These are phyloP conservation scores for Solanum paucissectum DNA, from an alignment of 257 asterid genomes.

Conservation along the genomic window DNA sequence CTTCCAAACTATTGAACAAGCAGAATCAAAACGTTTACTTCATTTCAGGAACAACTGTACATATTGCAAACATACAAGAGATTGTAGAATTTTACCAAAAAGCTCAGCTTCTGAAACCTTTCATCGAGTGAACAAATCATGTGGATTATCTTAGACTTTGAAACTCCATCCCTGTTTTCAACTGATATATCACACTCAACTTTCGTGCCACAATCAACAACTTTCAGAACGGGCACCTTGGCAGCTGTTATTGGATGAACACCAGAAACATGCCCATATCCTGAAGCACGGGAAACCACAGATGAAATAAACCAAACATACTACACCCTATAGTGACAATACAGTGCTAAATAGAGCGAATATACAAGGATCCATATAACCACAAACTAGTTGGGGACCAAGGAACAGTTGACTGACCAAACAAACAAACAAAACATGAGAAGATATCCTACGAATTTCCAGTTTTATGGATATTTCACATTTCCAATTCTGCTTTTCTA, in stretches of 20 bases:
- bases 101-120: conserved; percentile 81
- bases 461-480: too few relatives aligned
- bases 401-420: background rate
- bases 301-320: conserved; percentile 1
- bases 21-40: background rate
- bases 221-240: conserved; percentile 87
- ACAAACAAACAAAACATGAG: too few relatives aligned
- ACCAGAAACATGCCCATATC: conserved; percentile 70
- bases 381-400: background rate
- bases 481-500: too few relatives aligned
- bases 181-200: conserved; percentile 93
- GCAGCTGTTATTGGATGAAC: conserved; percentile 80
- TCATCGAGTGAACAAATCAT: conserved; percentile 76
- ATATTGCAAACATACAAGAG: background rate
- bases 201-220: conserved; percentile 89
- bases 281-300: conserved; percentile 28
- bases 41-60: background rate
- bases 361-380: background rate
- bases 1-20: background rate
- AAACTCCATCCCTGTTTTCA: conserved; percentile 91
- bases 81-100: conserved; percentile 55
- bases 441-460: too few relatives aligned
- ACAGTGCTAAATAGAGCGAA: background rate
- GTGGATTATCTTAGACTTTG: conserved; percentile 64
- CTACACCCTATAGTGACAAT: background rate